Percentiles rank a stretch among this genome's conserved stretches.
Evolutionary conservation across 2,329 filamentous ascomycete genomes (phyloP).

Genomic region (Aspergillus ruber): DNA sequence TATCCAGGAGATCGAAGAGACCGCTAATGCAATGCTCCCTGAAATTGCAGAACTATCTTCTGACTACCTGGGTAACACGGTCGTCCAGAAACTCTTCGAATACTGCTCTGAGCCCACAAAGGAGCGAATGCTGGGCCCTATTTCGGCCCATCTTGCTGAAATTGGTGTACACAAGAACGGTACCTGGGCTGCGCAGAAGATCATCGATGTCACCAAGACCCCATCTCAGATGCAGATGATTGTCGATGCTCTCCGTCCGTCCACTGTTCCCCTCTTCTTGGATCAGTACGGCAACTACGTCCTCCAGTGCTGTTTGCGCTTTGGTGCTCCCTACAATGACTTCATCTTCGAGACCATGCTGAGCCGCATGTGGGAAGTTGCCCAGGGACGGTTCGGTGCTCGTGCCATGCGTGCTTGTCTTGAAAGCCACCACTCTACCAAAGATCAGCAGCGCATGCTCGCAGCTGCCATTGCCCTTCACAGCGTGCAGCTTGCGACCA

Average conservation of each 20-base stretch:
- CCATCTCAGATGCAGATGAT: constrained; percentile 76
- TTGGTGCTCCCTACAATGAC: constrained; percentile 80
- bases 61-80: constrained; percentile 95
- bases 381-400: constrained; percentile 88
- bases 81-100: constrained; percentile 98
- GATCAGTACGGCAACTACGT: constrained; percentile 99
- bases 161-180: constrained; percentile 99
- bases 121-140: constrained; percentile 82
- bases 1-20: constrained; percentile 81
- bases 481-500: constrained; percentile 92
- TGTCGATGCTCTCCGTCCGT: constrained; percentile 74
- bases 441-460: constrained; percentile 91
- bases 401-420: constrained; percentile 94
- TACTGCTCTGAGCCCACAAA: constrained; percentile 86
- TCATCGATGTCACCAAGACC: constrained; percentile 91
- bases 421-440: constrained; percentile 90
- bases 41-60: constrained; percentile 93
- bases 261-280: constrained; percentile 84
- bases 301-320: constrained; percentile 90
- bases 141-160: constrained; percentile 86
- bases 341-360: constrained; percentile 99
- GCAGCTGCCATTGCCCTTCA: constrained; percentile 93
- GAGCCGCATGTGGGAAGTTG: constrained; percentile 83
- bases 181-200: constrained; percentile 98
- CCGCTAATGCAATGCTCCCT: constrained; percentile 87